Base-by-base conservation (phyloP, 2,329 filamentous ascomycete genomes). In the Pseudogymnoascus destructans region DNA sequence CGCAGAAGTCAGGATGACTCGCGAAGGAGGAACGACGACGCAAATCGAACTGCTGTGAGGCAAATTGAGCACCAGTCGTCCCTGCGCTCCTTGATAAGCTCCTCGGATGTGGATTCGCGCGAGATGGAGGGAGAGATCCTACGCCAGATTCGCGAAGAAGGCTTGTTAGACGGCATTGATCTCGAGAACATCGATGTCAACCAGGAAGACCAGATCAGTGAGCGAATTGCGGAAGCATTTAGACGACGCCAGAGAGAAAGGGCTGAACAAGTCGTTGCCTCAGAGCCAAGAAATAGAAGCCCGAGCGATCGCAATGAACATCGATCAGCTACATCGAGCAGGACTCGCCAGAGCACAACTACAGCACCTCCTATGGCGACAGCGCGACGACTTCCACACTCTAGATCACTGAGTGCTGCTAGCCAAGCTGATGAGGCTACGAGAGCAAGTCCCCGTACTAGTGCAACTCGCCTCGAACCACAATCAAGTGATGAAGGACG, bases 51-150 rank as follows among this genome's bases (percentile, higher is more conserved):
- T 3, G 65, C 65, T 19, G 64, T 63, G 19, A 74, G 86, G 55
- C 85, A 84, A 57, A 77, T 96, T 54, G 89, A 93, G 67, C 92
- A 96, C 67, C 92, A 97, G 73, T 86, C 89, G 0, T 95, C 90
- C 60, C 74, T 97, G 63, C 78, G 91, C 57, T 95, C 88, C 8
- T 73, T 97, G 60, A 83, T 97, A 60, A 91, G 88, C 66, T 80
- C 85, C 3, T 87, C 86, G 0, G 86, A 91, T 62, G 77, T 88
- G 59, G 87, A 87, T 64, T 82, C 85, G 49, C 79, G 82, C 17
- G 86, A 92, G 63, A 85, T 95, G 65, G 87, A 95, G 68, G 82
- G 87, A 61, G 90, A 95, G 68, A 95, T 96, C 60, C 81, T 95
- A 64, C 81, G 89, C 42, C 89, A 95, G 68, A 95, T 95, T 60